Base-by-base conservation (phyloP, 495 filamentous ascomycete genomes). In the Alectoria sarmentosa region DNA sequence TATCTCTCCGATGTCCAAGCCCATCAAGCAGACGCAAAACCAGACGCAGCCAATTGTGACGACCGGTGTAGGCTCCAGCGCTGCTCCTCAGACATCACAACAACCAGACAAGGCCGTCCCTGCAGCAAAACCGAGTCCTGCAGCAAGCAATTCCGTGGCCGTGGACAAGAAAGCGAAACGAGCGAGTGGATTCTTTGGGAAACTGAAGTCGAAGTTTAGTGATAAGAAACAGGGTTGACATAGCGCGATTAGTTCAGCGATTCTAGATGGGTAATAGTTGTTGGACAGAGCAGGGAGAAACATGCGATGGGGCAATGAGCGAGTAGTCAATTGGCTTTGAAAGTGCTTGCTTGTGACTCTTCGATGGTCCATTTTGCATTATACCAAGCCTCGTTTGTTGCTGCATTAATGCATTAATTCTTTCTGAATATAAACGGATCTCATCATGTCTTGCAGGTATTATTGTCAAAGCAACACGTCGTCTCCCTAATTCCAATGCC, bases 81-180 rank as follows among this genome's bases (percentile, higher is more conserved):
- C 32, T 64, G 71, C 60, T 63, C 70, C 36, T 62, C 66, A 15
- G 65, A 66, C 17, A 38, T 76, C 52, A 68, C 62, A 61, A 61
- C 65, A 61, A 54, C 60, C 60, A 36, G 62, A 58, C 58, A 63
- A 60, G 36, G 57, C 62, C 30, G 42, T 60, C 28, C 41, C 56
- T 19, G 62, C 67, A 23, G 34, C 48, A 3, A 70, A 69, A 55
- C 56, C 61, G 11, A 66, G 65, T 19, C 62, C 67, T 3, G 60
- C 67, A 65, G 60, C 68, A 59, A 65, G 68, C 32, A 67, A 67
- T 42, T 63, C 65, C 41, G 64, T 69, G 8, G 60, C 67, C 38
- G 75, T 55, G 58, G 76, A 80, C 68, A 83, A 82, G 70, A 82
- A 81, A 73, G 76, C 77, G 69, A 75, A 76, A 61, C 74, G 77